phyloP scores from a whole-genome alignment of 2,329 filamentous ascomycete species.

The Aureobasidium sp. region DNA sequence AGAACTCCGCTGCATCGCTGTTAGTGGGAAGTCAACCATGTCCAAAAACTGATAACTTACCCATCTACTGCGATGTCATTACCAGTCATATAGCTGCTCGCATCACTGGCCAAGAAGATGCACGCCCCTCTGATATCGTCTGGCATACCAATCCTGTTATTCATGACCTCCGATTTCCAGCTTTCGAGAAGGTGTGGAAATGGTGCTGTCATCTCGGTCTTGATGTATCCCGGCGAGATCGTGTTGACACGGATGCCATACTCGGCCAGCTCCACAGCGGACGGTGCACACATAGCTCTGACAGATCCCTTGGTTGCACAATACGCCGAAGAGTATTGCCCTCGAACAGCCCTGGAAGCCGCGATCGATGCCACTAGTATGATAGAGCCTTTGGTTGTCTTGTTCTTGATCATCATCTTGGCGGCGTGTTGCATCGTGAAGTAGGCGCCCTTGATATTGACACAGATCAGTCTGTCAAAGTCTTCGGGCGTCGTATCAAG shows the following conservation, averaged over 20 bases:
- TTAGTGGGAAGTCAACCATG: constrained; percentile 15
- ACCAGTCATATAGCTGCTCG: constrained; percentile 41
- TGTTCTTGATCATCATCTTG: constrained; percentile 46
- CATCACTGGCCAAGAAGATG: constrained; percentile 44
- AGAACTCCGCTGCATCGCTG: neutral
- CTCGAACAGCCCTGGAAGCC: constrained; percentile 44
- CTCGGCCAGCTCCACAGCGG: constrained; percentile 65
- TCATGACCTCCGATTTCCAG: constrained; percentile 47
- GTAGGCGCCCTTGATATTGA: constrained; percentile 42
- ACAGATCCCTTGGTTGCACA: constrained; percentile 7
- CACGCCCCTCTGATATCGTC: constrained; percentile 46
- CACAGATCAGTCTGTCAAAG: constrained; percentile 35
- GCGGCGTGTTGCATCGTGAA: constrained; percentile 45
- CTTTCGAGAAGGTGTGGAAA: constrained; percentile 43
- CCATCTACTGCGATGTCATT: constrained; percentile 43
- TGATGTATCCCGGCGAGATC: constrained; percentile 22
- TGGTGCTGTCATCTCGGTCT: constrained; percentile 24
- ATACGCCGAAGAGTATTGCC: constrained; percentile 32
- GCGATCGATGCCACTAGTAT: constrained; percentile 50
- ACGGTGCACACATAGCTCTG: constrained; percentile 44
- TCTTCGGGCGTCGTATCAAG: constrained; percentile 40
- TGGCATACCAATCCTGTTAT: constrained; percentile 40
- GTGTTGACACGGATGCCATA: constrained; percentile 39
- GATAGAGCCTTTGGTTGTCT: constrained; percentile 46
- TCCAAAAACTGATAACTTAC: neutral